Evolutionary conservation across 2,329 filamentous ascomycete genomes (phyloP), one percentile per base, ranked within the genome.

Genomic region (Lachnellula occidentalis): DNA sequence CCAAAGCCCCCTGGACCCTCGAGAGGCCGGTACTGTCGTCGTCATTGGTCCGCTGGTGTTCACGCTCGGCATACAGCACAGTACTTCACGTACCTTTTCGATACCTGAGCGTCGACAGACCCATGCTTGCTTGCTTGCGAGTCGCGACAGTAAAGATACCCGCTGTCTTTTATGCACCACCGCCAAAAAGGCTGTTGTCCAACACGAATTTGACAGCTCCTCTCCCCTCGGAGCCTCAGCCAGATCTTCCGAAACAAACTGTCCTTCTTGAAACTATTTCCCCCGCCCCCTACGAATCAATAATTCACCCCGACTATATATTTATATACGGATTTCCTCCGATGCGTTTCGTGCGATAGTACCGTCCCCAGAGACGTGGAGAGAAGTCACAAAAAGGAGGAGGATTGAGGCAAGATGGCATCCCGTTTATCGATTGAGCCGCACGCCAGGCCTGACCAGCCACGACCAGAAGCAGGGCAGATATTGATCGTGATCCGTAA

Each of bases 401-500:
- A 59, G 48, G 50, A 63, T 60, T 56, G 51, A 61, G 47, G 51
- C 55, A 51, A 57, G 45, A 68, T 68, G 77, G 75, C 76, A 63
- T 70, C 74, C 57, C 72, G 70, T 66, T 56, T 67, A 61, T 65
- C 74, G 55, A 72, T 70, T 57, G 72, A 76, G 47, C 54, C 63
- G 57, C 62, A 56, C 50, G 70, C 67, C 48, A 59, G 67, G 58
- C 77, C 55, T 43, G 55, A 59, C 21, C 56, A 61, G 43, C 36
- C 50, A 19, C 51, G 74, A 69, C 83, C 82, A 66, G 81, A 84
- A 27, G 75, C 81, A 60, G 86, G 86, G 69, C 84, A 88, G 65
- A 80, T 83, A 53, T 73, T 89, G 63, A 70, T 88, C 61, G 86
- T 89, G 63, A 86, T 89, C 65, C 86, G 86, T 89, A 77, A 78